Evolutionary conservation across 495 filamentous ascomycete species (phyloP).

Genomic region (Aspergillus olivimuriae): DNA sequence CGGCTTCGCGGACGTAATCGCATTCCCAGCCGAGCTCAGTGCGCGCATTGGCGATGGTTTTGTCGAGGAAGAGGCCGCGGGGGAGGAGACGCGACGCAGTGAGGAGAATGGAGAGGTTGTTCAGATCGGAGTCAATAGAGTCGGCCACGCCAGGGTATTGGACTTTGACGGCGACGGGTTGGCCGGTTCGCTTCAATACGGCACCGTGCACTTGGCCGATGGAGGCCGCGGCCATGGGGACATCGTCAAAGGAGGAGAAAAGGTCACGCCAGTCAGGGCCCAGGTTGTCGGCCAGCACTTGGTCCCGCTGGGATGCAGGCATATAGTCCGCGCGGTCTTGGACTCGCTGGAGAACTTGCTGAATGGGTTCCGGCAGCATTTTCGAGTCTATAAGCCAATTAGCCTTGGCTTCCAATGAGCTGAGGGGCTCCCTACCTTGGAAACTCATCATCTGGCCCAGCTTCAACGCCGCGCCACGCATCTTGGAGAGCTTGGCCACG

Average conservation of each 20-base stretch:
- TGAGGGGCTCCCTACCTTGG: conserved; percentile 70
- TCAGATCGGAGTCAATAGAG: conserved; percentile 92
- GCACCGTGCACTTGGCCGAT: conserved; percentile 96
- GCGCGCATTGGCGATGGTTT: conserved; percentile 95
- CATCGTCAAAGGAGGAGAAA: conserved; percentile 78
- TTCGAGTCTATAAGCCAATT: conserved; percentile 60
- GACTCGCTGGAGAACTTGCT: conserved; percentile 83
- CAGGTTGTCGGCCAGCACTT: conserved; percentile 70
- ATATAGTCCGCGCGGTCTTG: conserved; percentile 98
- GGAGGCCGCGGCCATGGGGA: conserved; percentile 92
- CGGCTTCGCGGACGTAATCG: conserved; percentile 85
- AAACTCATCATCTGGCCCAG: conserved; percentile 96
- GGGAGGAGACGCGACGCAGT: conserved; percentile 85
- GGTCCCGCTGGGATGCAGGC: conserved; percentile 85
- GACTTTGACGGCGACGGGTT: conserved; percentile 85
- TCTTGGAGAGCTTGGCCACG: conserved; percentile 84
- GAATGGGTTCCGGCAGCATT: conserved; percentile 80
- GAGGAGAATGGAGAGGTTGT: conserved; percentile 83
- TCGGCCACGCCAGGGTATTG: conserved; percentile 97
- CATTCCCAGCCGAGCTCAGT: conserved; percentile 94
- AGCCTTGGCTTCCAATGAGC: too few relatives aligned
- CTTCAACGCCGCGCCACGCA: conserved; percentile 98
- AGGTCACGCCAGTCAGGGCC: conserved; percentile 81
- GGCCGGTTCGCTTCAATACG: conserved; percentile 64
- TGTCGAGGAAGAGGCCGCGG: conserved; percentile 88